Evolutionary conservation across 1,139 yeast species (phyloP), one percentile per base, ranked within the genome.

Genomic region (Petasospora rhodanensis): DNA sequence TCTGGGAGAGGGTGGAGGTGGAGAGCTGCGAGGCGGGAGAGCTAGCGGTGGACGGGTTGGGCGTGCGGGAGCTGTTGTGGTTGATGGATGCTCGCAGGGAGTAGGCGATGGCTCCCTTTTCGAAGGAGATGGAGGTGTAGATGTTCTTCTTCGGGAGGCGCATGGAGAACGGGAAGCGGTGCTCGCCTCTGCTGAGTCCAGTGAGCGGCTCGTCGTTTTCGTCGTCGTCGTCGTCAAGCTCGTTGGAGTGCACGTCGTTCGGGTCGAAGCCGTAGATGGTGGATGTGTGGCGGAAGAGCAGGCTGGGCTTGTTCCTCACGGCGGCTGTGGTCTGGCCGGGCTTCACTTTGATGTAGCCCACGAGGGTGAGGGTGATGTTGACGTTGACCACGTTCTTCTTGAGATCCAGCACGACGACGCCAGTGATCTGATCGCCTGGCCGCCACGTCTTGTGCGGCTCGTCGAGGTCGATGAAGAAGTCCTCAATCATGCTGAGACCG

Each of bases 161-260:
- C 28, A 86, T 84, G 32, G 81, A 76, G 51, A 87, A 87, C 11
- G 95, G 95, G 54, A 87, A 87, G 24, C 85, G 64, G 56, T 87
- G 96, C 51, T 84, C 91, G 18, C 96, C 96, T 46, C 77, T 76
- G 28, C 75, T 72, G 17, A 81, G 54, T 0, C 85, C 85, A 18
- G 52, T 51, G 3, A 40, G 30, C 7, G 43, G 46, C 7, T 40
- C 43, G 14, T 38, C 42, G 5, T 32, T 30, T 20, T 24, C 34
- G 18, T 22, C 26, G 26, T 29, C 33, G 15, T 19, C 19, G 5
- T 33, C 38, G 6, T 24, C 18, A 22, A n/a, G n/a, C n/a, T n/a
- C n/a, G n/a, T n/a, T n/a, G n/a, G n/a, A n/a, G n/a, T n/a, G n/a
- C n/a, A n/a, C n/a, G n/a, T 44, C 49, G 24, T 49, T 43, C 23